Evolutionary conservation across 2,329 filamentous ascomycete genomes (phyloP).

Genomic region (Arthrocladium fulminans): DNA sequence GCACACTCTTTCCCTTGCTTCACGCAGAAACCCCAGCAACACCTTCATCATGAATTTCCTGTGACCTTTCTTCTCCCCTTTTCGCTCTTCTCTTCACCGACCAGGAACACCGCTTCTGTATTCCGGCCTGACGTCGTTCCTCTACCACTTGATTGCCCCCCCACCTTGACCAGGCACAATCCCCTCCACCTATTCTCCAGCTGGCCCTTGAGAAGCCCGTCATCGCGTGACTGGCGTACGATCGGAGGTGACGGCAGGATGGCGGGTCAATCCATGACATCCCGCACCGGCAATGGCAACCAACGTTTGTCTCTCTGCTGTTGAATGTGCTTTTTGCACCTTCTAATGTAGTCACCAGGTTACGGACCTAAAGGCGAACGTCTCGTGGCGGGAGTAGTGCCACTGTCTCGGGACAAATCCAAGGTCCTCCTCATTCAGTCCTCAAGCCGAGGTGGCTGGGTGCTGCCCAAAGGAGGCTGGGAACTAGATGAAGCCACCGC

Average conservation of each 20-base stretch:
- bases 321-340: slow-evolving; percentile 1
- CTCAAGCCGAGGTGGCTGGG: slow-evolving; percentile 83
- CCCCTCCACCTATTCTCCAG: neutral
- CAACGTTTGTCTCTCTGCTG: slow-evolving; percentile 35
- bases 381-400: slow-evolving; percentile 88
- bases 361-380: slow-evolving; percentile 89
- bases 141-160: neutral
- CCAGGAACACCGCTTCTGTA: slow-evolving; percentile 2
- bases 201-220: neutral
- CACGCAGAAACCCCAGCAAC: slow-evolving; percentile 9
- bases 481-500: slow-evolving; percentile 85
- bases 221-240: neutral
- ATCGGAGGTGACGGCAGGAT: neutral
- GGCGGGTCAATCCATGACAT: slow-evolving; percentile 30
- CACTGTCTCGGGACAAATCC: slow-evolving; percentile 74
- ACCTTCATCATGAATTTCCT: slow-evolving; percentile 10
- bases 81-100: slow-evolving; percentile 7
- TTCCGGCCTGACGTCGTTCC: neutral
- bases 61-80: slow-evolving; percentile 8
- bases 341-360: slow-evolving; percentile 44
- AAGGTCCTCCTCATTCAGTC: slow-evolving; percentile 92
- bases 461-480: slow-evolving; percentile 96
- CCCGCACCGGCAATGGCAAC: slow-evolving; percentile 40
- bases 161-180: neutral
- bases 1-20: slow-evolving; percentile 11